These are phyloP conservation scores for Ascochyta fabae DNA, from an alignment of 2,329 filamentous ascomycete species.

Conservation along the genomic window DNA sequence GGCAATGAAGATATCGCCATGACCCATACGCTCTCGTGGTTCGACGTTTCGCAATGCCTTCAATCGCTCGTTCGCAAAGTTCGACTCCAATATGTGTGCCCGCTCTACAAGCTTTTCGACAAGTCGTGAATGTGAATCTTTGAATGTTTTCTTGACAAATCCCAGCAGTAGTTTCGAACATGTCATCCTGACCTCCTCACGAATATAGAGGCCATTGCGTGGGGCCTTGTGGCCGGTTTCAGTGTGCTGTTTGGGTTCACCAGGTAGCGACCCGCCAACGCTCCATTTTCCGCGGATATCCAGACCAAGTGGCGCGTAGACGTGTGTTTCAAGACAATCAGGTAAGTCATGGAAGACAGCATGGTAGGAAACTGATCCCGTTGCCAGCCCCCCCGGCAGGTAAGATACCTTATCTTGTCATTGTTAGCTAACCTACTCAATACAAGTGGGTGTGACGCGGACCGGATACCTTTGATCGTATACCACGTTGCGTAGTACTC, in stretches of 20 bases:
- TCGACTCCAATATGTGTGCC: constrained; percentile 45
- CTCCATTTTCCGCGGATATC: constrained; percentile 81
- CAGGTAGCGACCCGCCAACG: constrained; percentile 73
- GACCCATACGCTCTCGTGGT: constrained; percentile 41
- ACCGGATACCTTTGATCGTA: constrained; percentile 49
- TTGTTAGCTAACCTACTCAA: constrained; percentile 11
- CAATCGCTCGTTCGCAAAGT: constrained; percentile 43
- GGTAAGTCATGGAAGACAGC: constrained; percentile 79
- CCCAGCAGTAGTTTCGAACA: constrained; percentile 77
- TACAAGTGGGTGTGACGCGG: no score
- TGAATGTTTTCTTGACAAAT: constrained; percentile 84
- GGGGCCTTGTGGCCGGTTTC: constrained; percentile 73
- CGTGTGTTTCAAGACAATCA: constrained; percentile 79
- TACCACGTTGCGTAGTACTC: constrained; percentile 81
- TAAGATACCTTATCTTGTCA: constrained; percentile 73
- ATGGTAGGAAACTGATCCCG: constrained; percentile 76
- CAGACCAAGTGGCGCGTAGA: constrained; percentile 81
- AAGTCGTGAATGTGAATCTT: constrained; percentile 74
- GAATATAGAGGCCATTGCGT: constrained; percentile 73
- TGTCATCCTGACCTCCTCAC: constrained; percentile 84
- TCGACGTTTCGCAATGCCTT: constrained; percentile 38
- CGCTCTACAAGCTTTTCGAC: constrained; percentile 61
- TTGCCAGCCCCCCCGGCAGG: constrained; percentile 69
- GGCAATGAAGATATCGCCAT: constrained; percentile 44
- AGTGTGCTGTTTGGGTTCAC: constrained; percentile 68